Evolutionary conservation across 225 moss, liverwort and hornwort species (phyloP), one percentile per base, ranked within the genome.

Genomic region (Thuidium tamariscinum): DNA sequence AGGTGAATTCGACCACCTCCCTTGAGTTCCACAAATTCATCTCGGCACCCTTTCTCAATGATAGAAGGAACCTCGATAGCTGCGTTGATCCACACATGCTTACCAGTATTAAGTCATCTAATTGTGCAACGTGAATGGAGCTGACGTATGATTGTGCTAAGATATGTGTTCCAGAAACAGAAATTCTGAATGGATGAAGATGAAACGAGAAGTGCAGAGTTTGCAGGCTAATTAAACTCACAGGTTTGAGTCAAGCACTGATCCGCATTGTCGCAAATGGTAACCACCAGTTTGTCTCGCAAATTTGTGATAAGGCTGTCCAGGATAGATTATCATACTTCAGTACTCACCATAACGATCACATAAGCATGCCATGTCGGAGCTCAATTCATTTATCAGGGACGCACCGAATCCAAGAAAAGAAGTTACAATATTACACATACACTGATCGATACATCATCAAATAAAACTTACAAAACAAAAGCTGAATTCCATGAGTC

Each of bases 1-100:
- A 97, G 64, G 84, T 96, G 97, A 77, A 97, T 88, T 75, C 86
- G 91, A 75, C 97, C 97, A 52, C 96, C 96, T 34, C 91, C 89
- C 54, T 89, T 64, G 52, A 97, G 89, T 51, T 82, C 83, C 11
- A 95, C 89, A 80, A 92, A 91, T 34, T 95, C 95, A 80, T 97
- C 97, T 88, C 93, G 94, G 74, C 72, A 92, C 49, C 97, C 95
- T 84, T 86, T 91, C 86, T 97, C 88, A 79, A 95, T 89, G 61
- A 95, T 93, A 62, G 94, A 90, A 75, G 91, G 87, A 46, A 97
- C 78, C 68, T 93, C 94, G 77, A 97, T 95, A 84, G 90, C 97
- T 95, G 94, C 91, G 51, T 74, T 80, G 69, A 51, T 83, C 86
- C 85, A 42, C 63, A 85, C 67, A 44, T 26, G 27, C 46, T 72